Evolutionary conservation across 148 eudicot genomes (phyloP).

Genomic region (Spergularia marina): DNA sequence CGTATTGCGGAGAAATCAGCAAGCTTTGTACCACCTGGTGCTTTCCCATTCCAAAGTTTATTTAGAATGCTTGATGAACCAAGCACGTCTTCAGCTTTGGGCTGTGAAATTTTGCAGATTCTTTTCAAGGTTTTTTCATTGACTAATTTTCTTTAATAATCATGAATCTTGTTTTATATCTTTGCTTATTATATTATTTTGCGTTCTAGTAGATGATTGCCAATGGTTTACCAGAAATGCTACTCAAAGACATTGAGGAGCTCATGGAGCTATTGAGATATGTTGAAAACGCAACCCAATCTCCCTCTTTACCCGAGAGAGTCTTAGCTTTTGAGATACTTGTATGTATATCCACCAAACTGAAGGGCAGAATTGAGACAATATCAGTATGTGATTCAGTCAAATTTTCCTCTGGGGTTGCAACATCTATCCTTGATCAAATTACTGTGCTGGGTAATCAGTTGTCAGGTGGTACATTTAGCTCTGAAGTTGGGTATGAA

Average conservation of each 20-base stretch:
- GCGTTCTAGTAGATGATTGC: slow-evolving; percentile 52
- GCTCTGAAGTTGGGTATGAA: slow-evolving; percentile 40
- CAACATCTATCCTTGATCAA: slow-evolving; percentile 44
- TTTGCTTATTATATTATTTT: slow-evolving; percentile 16
- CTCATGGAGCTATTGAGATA: slow-evolving; percentile 38
- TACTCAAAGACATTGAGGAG: slow-evolving; percentile 34
- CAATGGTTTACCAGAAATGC: slow-evolving; percentile 32
- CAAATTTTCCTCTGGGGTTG: slow-evolving; percentile 34
- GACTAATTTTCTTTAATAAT: background rate
- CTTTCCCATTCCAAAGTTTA: slow-evolving; percentile 35
- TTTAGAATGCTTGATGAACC: slow-evolving; percentile 43
- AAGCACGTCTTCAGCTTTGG: slow-evolving; percentile 44
- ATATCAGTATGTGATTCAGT: slow-evolving; percentile 30
- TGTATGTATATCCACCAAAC: slow-evolving; percentile 42
- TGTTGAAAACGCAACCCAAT: slow-evolving; percentile 39
- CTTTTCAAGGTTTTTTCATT: slow-evolving; percentile 47
- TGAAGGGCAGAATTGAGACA: slow-evolving; percentile 35
- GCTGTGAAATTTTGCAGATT: slow-evolving; percentile 50
- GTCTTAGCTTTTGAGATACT: slow-evolving; percentile 47
- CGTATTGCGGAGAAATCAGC: slow-evolving; percentile 41
- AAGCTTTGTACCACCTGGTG: slow-evolving; percentile 35
- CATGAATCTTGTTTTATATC: background rate
- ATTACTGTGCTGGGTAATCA: slow-evolving; percentile 35
- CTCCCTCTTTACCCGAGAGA: slow-evolving; percentile 45
- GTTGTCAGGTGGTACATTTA: slow-evolving; percentile 27